phyloP scores from a whole-genome alignment of 257 asterid species.

The Verbascum thapsus region DNA sequence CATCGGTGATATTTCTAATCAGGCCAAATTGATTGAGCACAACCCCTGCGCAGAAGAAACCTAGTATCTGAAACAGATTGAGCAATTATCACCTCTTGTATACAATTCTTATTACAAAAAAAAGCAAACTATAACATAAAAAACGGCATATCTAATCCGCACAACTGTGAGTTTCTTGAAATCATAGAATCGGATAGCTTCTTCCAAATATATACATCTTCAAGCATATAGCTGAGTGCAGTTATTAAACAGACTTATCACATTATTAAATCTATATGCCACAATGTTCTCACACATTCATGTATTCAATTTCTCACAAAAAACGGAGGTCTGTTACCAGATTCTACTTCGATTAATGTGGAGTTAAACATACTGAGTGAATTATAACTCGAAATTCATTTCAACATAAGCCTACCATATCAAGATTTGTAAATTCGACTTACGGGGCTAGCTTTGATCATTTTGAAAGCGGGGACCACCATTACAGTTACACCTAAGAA shows the following conservation, averaged over 20 bases:
- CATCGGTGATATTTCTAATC: constrained; percentile 85
- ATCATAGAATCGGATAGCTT: constrained; percentile 17
- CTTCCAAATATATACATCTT: neutral
- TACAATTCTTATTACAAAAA: neutral
- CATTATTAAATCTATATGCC: constrained; percentile 9
- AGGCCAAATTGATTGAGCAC: constrained; percentile 94
- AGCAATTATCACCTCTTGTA: constrained; percentile 34
- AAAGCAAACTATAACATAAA: neutral
- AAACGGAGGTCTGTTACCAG: constrained; percentile 1
- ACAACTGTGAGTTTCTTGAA: constrained; percentile 4
- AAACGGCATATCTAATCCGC: neutral
- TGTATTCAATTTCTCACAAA: constrained; percentile 5
- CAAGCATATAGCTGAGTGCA: constrained; percentile 21
- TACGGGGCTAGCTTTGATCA: constrained; percentile 96
- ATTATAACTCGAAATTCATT: constrained; percentile 9
- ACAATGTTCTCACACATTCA: neutral
- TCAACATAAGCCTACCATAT: constrained; percentile 15
- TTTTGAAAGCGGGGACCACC: constrained; percentile 89
- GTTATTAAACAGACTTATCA: constrained; percentile 6
- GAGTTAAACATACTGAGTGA: neutral
- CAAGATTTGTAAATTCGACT: constrained; percentile 40
- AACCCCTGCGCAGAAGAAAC: constrained; percentile 97
- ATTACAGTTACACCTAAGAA: constrained; percentile 90
- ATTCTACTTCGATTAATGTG: neutral
- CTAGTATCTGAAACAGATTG: constrained; percentile 79